Base-by-base conservation (phyloP, 495 filamentous ascomycete species). In the Podospora comata region DNA sequence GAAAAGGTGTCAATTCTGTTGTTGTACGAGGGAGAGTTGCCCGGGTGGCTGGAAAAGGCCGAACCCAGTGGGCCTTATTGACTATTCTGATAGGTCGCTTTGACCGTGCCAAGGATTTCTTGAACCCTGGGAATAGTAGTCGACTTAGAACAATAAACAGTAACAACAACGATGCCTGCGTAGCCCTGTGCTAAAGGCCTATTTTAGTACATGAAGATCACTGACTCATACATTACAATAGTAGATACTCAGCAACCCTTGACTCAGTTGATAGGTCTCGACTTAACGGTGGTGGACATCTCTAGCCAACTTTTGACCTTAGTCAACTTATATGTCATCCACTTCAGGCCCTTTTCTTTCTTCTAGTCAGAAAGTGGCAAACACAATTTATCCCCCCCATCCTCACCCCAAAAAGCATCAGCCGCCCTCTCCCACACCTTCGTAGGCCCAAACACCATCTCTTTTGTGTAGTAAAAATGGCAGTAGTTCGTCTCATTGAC, bases 331-430 rank as follows among this genome's bases (percentile, higher is more conserved):
- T 23, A 23, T 23, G 23, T 23, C 23, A 23, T 23, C 23, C 1
- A 23, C 23, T 2, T 23, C 1, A 23, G 23, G 1, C 1, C 23
- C 13, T 48, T 48, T 48, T 48, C 39, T 48, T 48, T 48, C 6
- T 9, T 9, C 1, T 18, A 48, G 9, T 48, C 39, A 9, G 13
- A 48, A 6, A 48, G 39, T 48, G 39, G 39, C 39, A 48, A 48
- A 48, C 13, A 48, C 5, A 48, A 48, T 11, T 48, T 18, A 3
- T 48, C 13, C 5, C 1, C 13, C 15, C 39, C 39, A 5, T 16
- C 39, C 5, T 68, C 72, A 20, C 92, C 89, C 94, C 94, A 97
- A 67, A 92, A 92, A 5, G 92, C 91, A 4, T 83, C 83, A 56
- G 72, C 75, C 2, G 79, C 81, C 65, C 79, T 76, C 48, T 77